Base-by-base conservation (phyloP, 768 basidiomycete genomes). In the Kwoniella europaea region DNA sequence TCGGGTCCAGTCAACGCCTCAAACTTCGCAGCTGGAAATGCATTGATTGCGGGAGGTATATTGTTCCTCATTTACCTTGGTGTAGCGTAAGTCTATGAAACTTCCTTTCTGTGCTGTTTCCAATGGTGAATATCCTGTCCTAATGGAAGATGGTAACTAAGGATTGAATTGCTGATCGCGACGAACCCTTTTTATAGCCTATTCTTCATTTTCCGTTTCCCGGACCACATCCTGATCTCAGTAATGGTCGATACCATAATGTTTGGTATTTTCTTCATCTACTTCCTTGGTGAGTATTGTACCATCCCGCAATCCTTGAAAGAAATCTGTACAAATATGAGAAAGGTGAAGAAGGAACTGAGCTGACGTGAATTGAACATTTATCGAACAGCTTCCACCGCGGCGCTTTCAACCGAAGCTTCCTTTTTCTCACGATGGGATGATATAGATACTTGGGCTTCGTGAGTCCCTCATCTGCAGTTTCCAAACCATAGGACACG, bases 241-340 rank as follows among this genome's bases (percentile, higher is more conserved):
- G 88, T 93, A 65, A 90, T 91, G 18, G 84, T 93, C 67, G 90
- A 90, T 46, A 91, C 86, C 29, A 90, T 88, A 16, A 79, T 93
- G 64, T 72, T 92, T 63, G 85, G 87, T 15, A 82, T 93, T 46
- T 79, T 90, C 53, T 79, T 91, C 67, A 71, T 93, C 62, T 89
- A 86, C 84, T 84, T 77, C 24, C 74, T 90, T 53, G 73, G 71
- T 72, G 57, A 65, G 71, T 66, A 20, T 12, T 10, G 12, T 12
- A 42, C 52, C n/a, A 9, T 44, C 18, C 29, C 35, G 35, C 35
- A 35, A 35, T 7, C 7, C 35, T 35, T 1, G 5, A 9, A 9
- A 35, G 35, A 35, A 35, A 35, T 1, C 1, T 35, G 35, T 35
- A 35, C 5, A 35, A 7, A 35, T 9, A 35, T 35, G 35, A 35